Evolutionary conservation across 768 basidiomycete genomes (phyloP).

Genomic region (Termitomyces sp.): DNA sequence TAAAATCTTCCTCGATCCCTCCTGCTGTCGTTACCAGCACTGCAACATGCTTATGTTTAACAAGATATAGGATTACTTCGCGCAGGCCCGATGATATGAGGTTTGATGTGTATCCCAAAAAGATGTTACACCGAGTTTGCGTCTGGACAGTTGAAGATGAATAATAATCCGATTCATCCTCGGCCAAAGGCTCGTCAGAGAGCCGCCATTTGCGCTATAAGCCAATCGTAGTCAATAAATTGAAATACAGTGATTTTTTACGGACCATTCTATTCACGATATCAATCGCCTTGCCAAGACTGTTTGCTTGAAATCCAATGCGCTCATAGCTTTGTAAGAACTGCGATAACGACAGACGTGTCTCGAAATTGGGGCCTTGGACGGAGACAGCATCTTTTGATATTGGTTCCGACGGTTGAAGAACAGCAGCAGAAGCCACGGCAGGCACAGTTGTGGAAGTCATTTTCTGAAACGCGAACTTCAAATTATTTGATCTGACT

Average conservation of each 20-base stretch:
- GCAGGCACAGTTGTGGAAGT: slow-evolving; percentile 34
- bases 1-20: slow-evolving; percentile 98
- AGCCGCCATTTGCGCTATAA: slow-evolving; percentile 81
- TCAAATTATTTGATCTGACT: slow-evolving; percentile 3
- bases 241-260: background rate
- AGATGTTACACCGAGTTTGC: slow-evolving; percentile 77
- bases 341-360: slow-evolving; percentile 54
- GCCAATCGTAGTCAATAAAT: background rate
- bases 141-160: slow-evolving; percentile 53
- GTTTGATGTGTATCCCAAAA: slow-evolving; percentile 98
- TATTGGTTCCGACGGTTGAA: slow-evolving; percentile 71
- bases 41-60: slow-evolving; percentile 86
- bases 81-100: slow-evolving; percentile 96
- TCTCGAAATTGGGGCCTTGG: slow-evolving; percentile 82
- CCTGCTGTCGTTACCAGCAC: slow-evolving; percentile 96
- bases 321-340: slow-evolving; percentile 78
- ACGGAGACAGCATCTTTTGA: slow-evolving; percentile 63
- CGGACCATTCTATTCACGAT: slow-evolving; percentile 91
- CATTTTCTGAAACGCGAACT: slow-evolving; percentile 5
- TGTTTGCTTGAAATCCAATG: slow-evolving; percentile 98
- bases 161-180: slow-evolving; percentile 68
- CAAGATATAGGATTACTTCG: slow-evolving; percentile 87
- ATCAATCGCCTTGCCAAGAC: slow-evolving; percentile 80
- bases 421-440: slow-evolving; percentile 67
- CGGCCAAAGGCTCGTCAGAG: slow-evolving; percentile 72